Base-by-base conservation (phyloP, 805 yeast species). In the Kuraishia molischiana region DNA sequence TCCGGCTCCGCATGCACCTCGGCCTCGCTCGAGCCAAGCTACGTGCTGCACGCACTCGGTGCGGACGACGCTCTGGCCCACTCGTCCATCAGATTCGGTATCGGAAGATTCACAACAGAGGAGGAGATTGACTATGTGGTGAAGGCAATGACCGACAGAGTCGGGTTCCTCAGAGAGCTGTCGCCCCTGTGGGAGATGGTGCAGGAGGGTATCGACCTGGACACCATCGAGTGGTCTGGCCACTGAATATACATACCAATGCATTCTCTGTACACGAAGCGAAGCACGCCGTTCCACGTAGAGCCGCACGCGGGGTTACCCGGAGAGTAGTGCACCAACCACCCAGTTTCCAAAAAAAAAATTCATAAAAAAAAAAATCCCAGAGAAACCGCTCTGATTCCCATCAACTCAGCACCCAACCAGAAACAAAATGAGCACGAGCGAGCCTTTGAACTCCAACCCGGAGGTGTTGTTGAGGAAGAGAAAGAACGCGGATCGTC, bases 171-270 rank as follows among this genome's bases (percentile, higher is more conserved):
- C 56, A 77, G 98, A 62, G 90, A 87, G 54, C 70, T 92, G 63
- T 79, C 92, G 41, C 98, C 98, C 35, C 69, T 92, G 51, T 92
- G 97, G 97, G 98, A 92, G 66, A 89, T 92, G 97, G 95, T 86
- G 41, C 95, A 92, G 62, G 97, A 92, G 48, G 98, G 98, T 48
- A 90, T 92, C 52, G 98, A 92, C 56, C 69, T 92, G 58, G 74
- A 82, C 53, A 73, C 94, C 24, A 92, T 92, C 52, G 95, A 92
- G 66, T 92, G 98, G 98, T 85, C 95, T 42, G 97, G 96, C 47
- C 98, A 92, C 63, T 92, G 34, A 48, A 17, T n/a, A 17, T 14
- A 29, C n/a, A 6, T 22, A 22, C 26, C 8, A 22, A 22, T 22
- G 11, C 8, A 22, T 22, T 22, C 11, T 22, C 11, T 11, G 26